Evolutionary conservation across 805 yeast genomes (phyloP), one percentile per base, ranked within the genome.

Genomic region (Candida namnaoensis): DNA sequence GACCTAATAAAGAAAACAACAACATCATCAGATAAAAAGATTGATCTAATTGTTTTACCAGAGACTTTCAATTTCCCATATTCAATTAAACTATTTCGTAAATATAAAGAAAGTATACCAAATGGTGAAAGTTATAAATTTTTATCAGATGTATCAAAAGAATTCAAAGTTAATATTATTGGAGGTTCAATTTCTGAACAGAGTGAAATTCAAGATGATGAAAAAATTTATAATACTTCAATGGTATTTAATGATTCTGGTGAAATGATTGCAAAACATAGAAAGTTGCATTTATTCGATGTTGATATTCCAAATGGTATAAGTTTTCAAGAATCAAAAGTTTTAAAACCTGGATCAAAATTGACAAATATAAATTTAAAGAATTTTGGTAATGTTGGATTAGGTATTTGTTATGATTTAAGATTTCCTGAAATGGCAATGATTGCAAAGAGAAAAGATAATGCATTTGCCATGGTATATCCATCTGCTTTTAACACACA

Each of bases 31-130:
- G 78, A 82, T 24, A 70, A 78, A 14, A 75, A 80, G 7, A 76
- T 83, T 11, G 84, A 90, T 52, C 65, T 93, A 43, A 77, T 91
- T n/a, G 88, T 93, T 48, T 66, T 93, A 36, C 99, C 99, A 8
- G 98, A 93, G 65, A 88, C 96, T 65, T 91, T 90, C 75, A 93
- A 91, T 60, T 86, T 96, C 1, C 98, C 98, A 3, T 93, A 93
- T 57, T 78, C 95, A 0, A 95, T 88, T 27, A 76, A 76, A 44
- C 82, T 90, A 47, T 93, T 93, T 62, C 76, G 84, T 6, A 80
- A 86, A 44, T 91, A 93, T 58, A 90, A 96, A 4, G 99, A 93
- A 60, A 51, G 61, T n/a, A 84, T 93, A 36, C 95, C 95, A 6
- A 59, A 66, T 2, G 95, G 95, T 6, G 80, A 78, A 45, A 73